These are phyloP conservation scores for Castanea sativa DNA, from an alignment of 306 rosid genomes.

Conservation along the genomic window DNA sequence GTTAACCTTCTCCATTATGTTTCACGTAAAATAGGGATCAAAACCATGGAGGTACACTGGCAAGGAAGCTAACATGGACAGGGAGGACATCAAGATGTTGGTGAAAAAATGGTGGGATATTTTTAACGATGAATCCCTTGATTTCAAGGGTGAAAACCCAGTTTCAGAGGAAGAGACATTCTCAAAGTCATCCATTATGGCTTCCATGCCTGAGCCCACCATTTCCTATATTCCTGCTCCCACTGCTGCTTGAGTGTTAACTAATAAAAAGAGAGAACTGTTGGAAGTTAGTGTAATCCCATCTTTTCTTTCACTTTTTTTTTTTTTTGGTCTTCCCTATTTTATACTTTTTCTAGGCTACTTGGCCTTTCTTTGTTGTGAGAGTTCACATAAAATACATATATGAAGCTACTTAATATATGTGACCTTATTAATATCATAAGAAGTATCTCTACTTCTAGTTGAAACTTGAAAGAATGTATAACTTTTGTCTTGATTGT, in stretches of 20 bases:
- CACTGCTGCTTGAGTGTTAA: slow-evolving; percentile 49
- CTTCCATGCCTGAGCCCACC: slow-evolving; percentile 44
- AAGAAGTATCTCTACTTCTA: background rate
- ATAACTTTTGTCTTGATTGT: background rate
- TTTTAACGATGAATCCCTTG: slow-evolving; percentile 55
- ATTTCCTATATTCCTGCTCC: slow-evolving; percentile 50
- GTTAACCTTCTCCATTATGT: background rate
- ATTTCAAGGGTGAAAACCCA: slow-evolving; percentile 35
- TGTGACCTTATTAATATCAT: background rate
- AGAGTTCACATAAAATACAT: slow-evolving; percentile 16
- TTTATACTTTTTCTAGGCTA: background rate
- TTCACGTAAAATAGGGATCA: slow-evolving; percentile 39
- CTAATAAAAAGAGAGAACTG: background rate
- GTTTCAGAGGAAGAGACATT: slow-evolving; percentile 13
- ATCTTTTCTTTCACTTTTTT: background rate
- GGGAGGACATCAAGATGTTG: slow-evolving; percentile 54
- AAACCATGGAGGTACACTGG: slow-evolving; percentile 71
- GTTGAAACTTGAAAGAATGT: background rate
- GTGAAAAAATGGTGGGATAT: slow-evolving; percentile 70
- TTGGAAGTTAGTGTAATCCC: slow-evolving; percentile 12
- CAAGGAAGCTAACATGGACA: slow-evolving; percentile 58
- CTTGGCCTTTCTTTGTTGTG: slow-evolving; percentile 17
- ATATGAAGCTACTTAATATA: background rate
- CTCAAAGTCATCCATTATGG: slow-evolving; percentile 44
- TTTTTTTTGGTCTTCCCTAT: background rate